phyloP scores from a whole-genome alignment of 331 rosid genomes.

The Ulmus americana region DNA sequence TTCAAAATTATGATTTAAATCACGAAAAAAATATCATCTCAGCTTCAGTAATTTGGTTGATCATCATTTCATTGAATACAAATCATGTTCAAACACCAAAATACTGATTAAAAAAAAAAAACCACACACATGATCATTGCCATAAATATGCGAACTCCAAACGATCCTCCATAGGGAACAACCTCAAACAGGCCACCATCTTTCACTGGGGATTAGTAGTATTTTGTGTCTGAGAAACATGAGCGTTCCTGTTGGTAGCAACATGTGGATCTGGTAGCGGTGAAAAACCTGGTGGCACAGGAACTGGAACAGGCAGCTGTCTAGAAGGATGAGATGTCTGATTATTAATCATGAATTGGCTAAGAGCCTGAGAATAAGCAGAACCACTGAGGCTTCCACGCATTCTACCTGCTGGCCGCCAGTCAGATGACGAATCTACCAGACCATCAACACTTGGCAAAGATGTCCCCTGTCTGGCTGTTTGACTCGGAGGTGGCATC shows the following conservation, averaged over 20 bases:
- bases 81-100: no score
- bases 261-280: conserved; percentile 26
- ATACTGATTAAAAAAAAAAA: no score
- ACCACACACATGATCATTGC: no score
- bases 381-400: conserved; percentile 74
- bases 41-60: no score
- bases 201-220: conserved; percentile 6
- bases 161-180: not conserved
- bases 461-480: conserved; percentile 24
- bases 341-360: conserved; percentile 43
- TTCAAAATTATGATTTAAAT: no score
- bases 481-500: conserved; percentile 33
- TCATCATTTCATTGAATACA: no score
- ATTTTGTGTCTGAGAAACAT: conserved; percentile 13
- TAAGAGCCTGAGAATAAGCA: conserved; percentile 32
- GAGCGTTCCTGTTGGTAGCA: conserved; percentile 29
- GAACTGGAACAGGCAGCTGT: conserved; percentile 25
- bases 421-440: conserved; percentile 34
- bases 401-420: conserved; percentile 69
- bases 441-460: conserved; percentile 30
- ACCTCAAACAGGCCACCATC: conserved; percentile 11
- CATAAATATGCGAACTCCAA: not conserved
- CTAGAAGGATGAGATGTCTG: conserved; percentile 31
- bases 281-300: conserved; percentile 20
- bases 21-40: no score